Conservation (phyloP, 805 yeast species). For the Ogataea parapolymorpha region DNA sequence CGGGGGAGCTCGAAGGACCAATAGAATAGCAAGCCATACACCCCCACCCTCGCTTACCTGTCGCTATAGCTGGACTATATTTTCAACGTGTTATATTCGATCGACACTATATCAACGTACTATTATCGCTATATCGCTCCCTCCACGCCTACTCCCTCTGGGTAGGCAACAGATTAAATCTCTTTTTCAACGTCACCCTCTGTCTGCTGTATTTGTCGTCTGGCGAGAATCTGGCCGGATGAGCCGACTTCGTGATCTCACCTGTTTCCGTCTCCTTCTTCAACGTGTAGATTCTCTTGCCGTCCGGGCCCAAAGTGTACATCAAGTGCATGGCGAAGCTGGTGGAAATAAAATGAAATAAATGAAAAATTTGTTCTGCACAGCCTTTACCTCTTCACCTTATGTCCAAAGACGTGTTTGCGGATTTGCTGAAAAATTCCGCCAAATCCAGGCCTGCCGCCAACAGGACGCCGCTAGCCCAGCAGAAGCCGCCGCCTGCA, state of each 20-base stretch:
- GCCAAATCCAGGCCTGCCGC: slow-evolving; percentile 28
- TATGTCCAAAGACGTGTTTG: slow-evolving; percentile 40
- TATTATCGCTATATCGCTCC: background rate
- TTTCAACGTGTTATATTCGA: background rate
- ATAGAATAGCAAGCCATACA: slow-evolving; percentile 9
- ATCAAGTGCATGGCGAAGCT: slow-evolving; percentile 80
- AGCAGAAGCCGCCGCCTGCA: slow-evolving; percentile 31
- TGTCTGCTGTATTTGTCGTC: slow-evolving; percentile 99
- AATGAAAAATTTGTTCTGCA: slow-evolving; percentile 7
- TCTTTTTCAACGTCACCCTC: slow-evolving; percentile 96
- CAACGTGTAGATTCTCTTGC: slow-evolving; percentile 93
- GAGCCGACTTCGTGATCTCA: slow-evolving; percentile 97
- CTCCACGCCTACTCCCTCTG: slow-evolving; percentile 40
- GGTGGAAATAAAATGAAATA: background rate
- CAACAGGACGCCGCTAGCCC: slow-evolving; percentile 32
- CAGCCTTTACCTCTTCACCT: slow-evolving; percentile 7
- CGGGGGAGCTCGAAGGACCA: slow-evolving; percentile 50
- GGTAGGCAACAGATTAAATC: slow-evolving; percentile 85
- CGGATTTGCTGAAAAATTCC: slow-evolving; percentile 35
- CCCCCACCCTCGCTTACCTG: too few species aligned
- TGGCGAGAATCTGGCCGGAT: slow-evolving; percentile 99
- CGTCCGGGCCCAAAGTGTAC: slow-evolving; percentile 94
- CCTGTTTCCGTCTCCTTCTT: slow-evolving; percentile 78
- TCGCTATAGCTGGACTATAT: too few species aligned
- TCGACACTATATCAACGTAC: slow-evolving; percentile 1